Percentiles rank a stretch among this genome's conserved stretches.
Conservation (phyloP, 139 green algal genomes). For the Limnomonas spitsbergensis region DNA sequence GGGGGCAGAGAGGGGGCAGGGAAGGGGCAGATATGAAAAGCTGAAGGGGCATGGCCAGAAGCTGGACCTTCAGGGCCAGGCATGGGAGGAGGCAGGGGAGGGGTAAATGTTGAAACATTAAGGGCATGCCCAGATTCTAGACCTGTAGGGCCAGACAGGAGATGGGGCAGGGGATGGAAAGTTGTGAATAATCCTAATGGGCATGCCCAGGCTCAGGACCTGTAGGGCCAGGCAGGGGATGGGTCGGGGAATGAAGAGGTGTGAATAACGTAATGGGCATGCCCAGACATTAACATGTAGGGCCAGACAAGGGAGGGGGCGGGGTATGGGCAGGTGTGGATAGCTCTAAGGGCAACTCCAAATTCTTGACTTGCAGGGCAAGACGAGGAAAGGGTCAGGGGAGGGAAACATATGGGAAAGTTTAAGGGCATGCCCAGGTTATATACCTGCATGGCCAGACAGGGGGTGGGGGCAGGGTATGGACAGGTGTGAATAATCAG, state of each 20-base stretch:
- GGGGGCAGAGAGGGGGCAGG: not conserved
- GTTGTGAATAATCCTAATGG: not conserved
- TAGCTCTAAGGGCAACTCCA: no score
- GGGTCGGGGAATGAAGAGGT: not conserved
- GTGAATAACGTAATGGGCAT: no score
- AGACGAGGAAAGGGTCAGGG: not conserved
- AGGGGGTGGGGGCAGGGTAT: not conserved
- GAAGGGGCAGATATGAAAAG: not conserved
- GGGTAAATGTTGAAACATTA: not conserved
- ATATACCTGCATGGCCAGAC: not conserved
- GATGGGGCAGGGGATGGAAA: not conserved
- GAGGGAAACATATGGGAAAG: not conserved
- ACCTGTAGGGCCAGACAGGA: not conserved
- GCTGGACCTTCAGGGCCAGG: no score
- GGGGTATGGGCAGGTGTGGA: not conserved
- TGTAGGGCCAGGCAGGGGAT: not conserved
- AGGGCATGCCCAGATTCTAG: not conserved
- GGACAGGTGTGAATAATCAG: not conserved
- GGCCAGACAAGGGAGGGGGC: no score
- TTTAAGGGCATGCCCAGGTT: not conserved
- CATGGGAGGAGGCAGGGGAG: not conserved
- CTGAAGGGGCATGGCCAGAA: no score
- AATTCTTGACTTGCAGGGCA: no score
- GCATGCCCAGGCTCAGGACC: not conserved
- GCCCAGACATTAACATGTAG: no score